Evolutionary conservation across 768 basidiomycete genomes (phyloP).

Genomic region (Leucocoprinus sp.): DNA sequence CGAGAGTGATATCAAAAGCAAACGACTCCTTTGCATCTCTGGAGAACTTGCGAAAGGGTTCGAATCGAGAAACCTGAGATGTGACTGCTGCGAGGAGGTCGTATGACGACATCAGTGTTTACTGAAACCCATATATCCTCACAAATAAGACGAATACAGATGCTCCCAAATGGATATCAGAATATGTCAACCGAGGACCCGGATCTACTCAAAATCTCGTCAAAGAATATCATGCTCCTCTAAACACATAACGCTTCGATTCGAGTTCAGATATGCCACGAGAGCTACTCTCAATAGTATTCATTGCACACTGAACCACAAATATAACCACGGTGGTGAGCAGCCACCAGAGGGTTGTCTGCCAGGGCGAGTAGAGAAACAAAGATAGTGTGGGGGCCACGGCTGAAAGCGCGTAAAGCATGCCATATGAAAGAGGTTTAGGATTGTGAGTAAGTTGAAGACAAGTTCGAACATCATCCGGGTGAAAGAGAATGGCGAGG

Average conservation of each 20-base stretch:
- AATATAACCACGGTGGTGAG: constrained; percentile 34
- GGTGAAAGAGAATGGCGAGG: constrained; percentile 34
- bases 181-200: neutral
- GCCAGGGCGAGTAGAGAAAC: constrained; percentile 42
- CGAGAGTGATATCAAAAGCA: constrained; percentile 4
- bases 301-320: constrained; percentile 36
- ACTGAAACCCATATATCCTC: neutral
- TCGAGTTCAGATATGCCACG: constrained; percentile 44
- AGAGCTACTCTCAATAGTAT: constrained; percentile 35
- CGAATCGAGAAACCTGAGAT: neutral
- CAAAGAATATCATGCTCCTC: constrained; percentile 35
- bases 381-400: constrained; percentile 42
- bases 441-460: constrained; percentile 19
- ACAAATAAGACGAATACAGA: neutral
- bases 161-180: neutral
- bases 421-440: constrained; percentile 25
- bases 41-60: constrained; percentile 2
- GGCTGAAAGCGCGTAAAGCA: constrained; percentile 28
- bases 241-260: constrained; percentile 43
- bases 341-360: constrained; percentile 47
- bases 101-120: neutral
- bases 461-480: constrained; percentile 27
- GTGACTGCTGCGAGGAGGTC: neutral
- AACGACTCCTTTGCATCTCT: neutral
- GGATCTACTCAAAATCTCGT: neutral